Conservation (phyloP, 2,329 filamentous ascomycete genomes). For the Aspergillus thermomutatus region DNA sequence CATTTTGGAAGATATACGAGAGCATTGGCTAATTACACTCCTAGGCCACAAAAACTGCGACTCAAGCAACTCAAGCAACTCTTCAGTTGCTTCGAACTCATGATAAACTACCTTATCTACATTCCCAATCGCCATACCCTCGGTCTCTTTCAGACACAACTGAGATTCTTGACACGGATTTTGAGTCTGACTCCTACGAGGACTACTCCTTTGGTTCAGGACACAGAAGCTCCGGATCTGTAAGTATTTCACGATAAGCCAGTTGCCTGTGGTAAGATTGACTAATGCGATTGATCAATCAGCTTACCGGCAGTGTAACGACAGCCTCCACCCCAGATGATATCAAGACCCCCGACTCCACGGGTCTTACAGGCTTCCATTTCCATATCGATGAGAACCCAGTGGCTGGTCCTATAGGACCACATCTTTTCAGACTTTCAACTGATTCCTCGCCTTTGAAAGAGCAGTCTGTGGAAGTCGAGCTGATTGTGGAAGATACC, state of each 20-base stretch:
- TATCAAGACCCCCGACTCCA: conserved; percentile 70
- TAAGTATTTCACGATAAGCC: conserved; percentile 2
- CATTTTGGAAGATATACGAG: background rate
- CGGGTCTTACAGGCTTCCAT: conserved; percentile 59
- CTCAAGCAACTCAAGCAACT: background rate
- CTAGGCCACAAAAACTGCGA: background rate
- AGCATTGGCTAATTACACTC: background rate
- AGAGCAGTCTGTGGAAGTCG: conserved; percentile 13
- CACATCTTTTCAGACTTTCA: conserved; percentile 76
- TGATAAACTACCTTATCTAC: conserved; percentile 11
- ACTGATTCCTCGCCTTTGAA: conserved; percentile 13
- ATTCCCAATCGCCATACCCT: conserved; percentile 6
- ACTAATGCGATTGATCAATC: conserved; percentile 7
- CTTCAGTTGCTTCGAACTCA: conserved; percentile 9
- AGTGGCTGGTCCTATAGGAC: conserved; percentile 76
- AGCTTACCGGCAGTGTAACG: conserved; percentile 75
- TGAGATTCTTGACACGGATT: conserved; percentile 35
- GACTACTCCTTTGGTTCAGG: conserved; percentile 16
- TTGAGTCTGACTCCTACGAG: conserved; percentile 28
- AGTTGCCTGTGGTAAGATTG: background rate
- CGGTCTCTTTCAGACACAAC: conserved; percentile 30
- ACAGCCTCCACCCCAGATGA: conserved; percentile 87
- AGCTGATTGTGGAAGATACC: conserved; percentile 15
- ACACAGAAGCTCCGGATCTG: conserved; percentile 16
- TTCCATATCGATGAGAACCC: conserved; percentile 59